Base-by-base conservation (phyloP, 345 rosid genomes). In the Cardamine resedifolia region DNA sequence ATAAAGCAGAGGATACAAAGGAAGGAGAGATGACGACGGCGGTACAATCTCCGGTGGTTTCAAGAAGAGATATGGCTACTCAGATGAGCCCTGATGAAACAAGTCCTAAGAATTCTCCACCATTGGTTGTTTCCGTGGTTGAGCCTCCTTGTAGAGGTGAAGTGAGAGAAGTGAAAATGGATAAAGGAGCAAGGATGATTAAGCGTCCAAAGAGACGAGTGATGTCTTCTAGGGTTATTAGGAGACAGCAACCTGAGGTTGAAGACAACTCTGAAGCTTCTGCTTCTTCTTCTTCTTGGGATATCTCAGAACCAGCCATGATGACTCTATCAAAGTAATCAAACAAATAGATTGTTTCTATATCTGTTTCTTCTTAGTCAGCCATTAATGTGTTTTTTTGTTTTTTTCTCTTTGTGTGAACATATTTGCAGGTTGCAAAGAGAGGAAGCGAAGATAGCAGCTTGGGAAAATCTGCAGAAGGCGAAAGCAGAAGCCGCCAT, bases 401-500 rank as follows among this genome's bases (percentile, higher is more conserved):
- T n/a, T n/a, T 41, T 41, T 41, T 33, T 33, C 3, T 43, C 47
- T 43, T 15, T 15, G 47, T 43, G 5, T 30, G 23, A 15, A 33
- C 14, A 16, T 20, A 44, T 44, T 58, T 68, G 82, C 83, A 95
- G 99, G 78, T 71, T 83, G 52, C 88, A 84, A 57, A 84, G 97
- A 80, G 93, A 91, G 69, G 99, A 91, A 86, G 93, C 96, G 19
- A 87, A 86, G 84, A 95, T 95, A 67, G 76, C 81, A 2, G 99
- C 99, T 30, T 95, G 99, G 99, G 99, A 95, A 70, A 95, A 90
- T 76, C 69, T 95, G 71, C 99, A 95, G 80, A 89, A 85, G 78
- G 96, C 97, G 38, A 95, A 90, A 84, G 99, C 97, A n/a, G 96
- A 95, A 82, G 97, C 99, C 4, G 90, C 97, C 47, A 85, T 91